Evolutionary conservation across 768 basidiomycete species (phyloP).

Genomic region (Tylopilus rubrobrunneus): DNA sequence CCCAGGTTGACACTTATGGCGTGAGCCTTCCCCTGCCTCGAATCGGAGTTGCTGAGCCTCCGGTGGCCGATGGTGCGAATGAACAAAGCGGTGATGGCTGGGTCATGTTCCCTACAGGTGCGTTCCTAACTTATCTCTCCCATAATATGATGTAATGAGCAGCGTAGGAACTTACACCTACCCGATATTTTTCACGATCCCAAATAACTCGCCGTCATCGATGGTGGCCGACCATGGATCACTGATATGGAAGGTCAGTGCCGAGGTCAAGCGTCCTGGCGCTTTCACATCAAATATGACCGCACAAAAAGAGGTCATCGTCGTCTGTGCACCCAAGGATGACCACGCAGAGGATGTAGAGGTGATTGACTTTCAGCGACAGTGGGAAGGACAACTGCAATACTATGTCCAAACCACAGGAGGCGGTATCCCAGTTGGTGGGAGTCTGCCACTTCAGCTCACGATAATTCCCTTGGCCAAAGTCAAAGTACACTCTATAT

Average conservation of each 20-base stretch:
- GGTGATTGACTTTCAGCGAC: constrained; percentile 78
- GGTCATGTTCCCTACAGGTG: constrained; percentile 88
- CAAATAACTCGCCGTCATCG: constrained; percentile 73
- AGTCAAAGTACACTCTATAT: constrained; percentile 72
- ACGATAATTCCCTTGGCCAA: constrained; percentile 82
- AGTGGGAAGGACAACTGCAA: constrained; percentile 87
- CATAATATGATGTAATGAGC: constrained; percentile 45
- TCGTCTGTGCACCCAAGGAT: constrained; percentile 66
- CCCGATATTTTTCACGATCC: constrained; percentile 88
- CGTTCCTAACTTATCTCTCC: constrained; percentile 14
- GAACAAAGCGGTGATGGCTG: constrained; percentile 51
- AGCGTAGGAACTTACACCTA: constrained; percentile 82
- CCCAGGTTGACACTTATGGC: neutral
- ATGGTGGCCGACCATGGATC: constrained; percentile 72
- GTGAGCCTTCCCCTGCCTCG: constrained; percentile 16
- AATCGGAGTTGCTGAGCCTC: constrained; percentile 30
- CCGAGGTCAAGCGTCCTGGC: constrained; percentile 79
- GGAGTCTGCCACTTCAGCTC: constrained; percentile 72
- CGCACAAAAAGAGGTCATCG: constrained; percentile 65
- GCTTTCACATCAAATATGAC: constrained; percentile 68
- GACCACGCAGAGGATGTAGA: constrained; percentile 55
- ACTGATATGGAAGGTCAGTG: constrained; percentile 76
- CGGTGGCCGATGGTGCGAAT: constrained; percentile 14
- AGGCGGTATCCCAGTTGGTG: constrained; percentile 79
- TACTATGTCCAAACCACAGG: constrained; percentile 75